Evolutionary conservation across 495 filamentous ascomycete genomes (phyloP), one percentile per base, ranked within the genome.

Genomic region (Tuber microsphaerosporum): DNA sequence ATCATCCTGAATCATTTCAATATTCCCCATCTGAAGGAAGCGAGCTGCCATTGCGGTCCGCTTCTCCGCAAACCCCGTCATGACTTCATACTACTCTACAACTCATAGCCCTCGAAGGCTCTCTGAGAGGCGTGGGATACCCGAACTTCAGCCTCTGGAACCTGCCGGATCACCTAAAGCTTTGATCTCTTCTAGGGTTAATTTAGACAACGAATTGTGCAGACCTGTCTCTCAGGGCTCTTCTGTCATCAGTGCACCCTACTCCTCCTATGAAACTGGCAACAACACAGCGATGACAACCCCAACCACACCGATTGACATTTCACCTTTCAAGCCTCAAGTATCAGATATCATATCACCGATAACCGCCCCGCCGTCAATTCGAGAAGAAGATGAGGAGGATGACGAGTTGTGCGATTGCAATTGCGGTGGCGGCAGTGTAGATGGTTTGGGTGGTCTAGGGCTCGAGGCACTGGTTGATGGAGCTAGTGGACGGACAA

Each of bases 71-170:
- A 77, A 42, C 70, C 51, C 61, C 73, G 69, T 74, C 71, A 75
- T 80, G 74, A 73, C 77, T 75, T 51, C 71, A 71, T 74, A 75
- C 71, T 77, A 81, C 65, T 74, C 80, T 56, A 77, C 73, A 80
- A 69, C 75, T 46, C 80, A 77, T 22, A 77, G 75, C 69, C 80
- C 80, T 31, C 79, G 77, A 72, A 75, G 81, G 45, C 79, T 83
- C 41, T 82, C 81, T 45, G 81, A 83, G 45, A 76, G 81, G 22
- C 81, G 81, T 17, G 81, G 81, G 48, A 82, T 81, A 71, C 78
- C 81, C 45, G 81, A 83, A 44, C 65, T 83, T 68, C 81, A 82
- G 56, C 81, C 76, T 56, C 73, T 83, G 39, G 78, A 81, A 44
- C 81, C 81, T 26, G 73, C 79, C 41, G 73, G 75, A 31, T 73